A percentile compares a stretch with the other conserved stretches of the same genome.
phyloP scores from a whole-genome alignment of 768 basidiomycete species.

The Paxillus rubicundulus region DNA sequence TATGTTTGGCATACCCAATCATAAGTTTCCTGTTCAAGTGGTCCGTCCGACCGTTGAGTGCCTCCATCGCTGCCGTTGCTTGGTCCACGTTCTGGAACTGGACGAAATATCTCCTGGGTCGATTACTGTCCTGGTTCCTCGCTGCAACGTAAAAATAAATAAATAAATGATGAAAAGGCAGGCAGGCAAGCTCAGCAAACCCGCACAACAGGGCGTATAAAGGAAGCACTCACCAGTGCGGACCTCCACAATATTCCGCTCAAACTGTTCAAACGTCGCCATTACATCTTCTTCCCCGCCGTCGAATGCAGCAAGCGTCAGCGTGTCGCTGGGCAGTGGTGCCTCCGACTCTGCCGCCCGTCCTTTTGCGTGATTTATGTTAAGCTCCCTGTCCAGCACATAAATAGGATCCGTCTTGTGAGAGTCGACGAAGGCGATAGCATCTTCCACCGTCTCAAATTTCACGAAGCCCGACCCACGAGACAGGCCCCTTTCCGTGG shows the following conservation, averaged over 20 bases:
- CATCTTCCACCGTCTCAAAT: conserved; percentile 38
- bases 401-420: conserved; percentile 45
- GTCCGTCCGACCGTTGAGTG: conserved; percentile 31
- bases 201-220: background rate
- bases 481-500: conserved; percentile 33
- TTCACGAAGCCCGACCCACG: conserved; percentile 48
- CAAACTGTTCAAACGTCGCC: conserved; percentile 21
- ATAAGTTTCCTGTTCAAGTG: conserved; percentile 1
- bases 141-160: conserved; percentile 31
- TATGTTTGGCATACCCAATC: conserved; percentile 20
- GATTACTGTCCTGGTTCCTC: conserved; percentile 28
- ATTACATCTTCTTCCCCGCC: conserved; percentile 26
- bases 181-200: background rate
- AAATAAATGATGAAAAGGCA: no score
- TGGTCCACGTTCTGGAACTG: conserved; percentile 46
- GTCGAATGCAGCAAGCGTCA: conserved; percentile 29
- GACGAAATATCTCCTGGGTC: conserved; percentile 45
- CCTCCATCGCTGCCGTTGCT: conserved; percentile 48
- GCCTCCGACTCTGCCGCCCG: background rate
- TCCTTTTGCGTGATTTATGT: conserved; percentile 38
- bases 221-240: conserved; percentile 24
- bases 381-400: conserved; percentile 44
- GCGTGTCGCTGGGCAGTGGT: conserved; percentile 28
- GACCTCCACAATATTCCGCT: conserved; percentile 24
- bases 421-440: conserved; percentile 37